These are phyloP conservation scores for Podaxis mareebaensis DNA, from an alignment of 768 basidiomycete genomes.

Conservation along the genomic window DNA sequence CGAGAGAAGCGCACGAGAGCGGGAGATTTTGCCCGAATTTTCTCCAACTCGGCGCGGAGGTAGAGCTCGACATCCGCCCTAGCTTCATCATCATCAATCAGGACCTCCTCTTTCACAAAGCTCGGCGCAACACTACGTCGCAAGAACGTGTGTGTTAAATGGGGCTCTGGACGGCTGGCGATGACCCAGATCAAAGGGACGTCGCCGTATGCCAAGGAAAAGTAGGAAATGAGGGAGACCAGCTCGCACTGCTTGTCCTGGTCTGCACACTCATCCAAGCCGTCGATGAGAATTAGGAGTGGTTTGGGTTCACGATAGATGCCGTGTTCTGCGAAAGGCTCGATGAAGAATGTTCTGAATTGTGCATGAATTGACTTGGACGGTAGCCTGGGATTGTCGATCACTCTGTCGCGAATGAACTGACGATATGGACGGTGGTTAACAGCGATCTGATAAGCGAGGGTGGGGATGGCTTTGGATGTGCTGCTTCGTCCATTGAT, in stretches of 20 bases:
- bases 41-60: background rate
- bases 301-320: background rate
- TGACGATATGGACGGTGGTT: background rate
- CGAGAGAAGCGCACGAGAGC: background rate
- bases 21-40: background rate
- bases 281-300: background rate
- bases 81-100: background rate
- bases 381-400: conserved; percentile 5
- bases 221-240: background rate
- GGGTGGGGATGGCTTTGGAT: conserved; percentile 10
- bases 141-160: background rate
- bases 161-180: conserved; percentile 9
- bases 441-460: conserved; percentile 24
- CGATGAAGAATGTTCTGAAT: conserved; percentile 16
- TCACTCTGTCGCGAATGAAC: conserved; percentile 11
- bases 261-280: background rate
- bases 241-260: background rate
- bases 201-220: background rate
- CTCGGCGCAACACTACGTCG: background rate
- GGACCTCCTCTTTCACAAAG: background rate
- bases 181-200: background rate
- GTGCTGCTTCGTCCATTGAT: background rate
- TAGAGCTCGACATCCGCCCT: background rate
- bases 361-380: conserved; percentile 16
- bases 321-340: conserved; percentile 10